phyloP scores from a whole-genome alignment of 495 filamentous ascomycete species.

The Hapsidospora chrysogenum region DNA sequence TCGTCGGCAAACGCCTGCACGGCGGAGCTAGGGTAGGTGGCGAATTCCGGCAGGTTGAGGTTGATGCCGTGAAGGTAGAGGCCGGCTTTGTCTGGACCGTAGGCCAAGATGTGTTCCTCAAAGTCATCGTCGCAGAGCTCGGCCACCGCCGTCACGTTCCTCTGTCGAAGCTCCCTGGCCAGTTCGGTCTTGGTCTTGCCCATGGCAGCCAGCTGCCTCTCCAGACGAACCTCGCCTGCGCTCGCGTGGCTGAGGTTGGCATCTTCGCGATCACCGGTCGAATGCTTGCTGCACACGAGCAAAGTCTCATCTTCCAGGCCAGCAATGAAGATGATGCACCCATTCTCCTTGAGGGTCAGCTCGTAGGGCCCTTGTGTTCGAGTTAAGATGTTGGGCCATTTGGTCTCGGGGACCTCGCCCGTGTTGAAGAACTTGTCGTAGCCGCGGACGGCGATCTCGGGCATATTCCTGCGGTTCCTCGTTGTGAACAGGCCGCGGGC shows the following conservation, averaged over 20 bases:
- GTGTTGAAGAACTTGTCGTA: constrained; percentile 99
- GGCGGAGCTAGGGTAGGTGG: constrained; percentile 59
- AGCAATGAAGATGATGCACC: constrained; percentile 95
- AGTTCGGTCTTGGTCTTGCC: constrained; percentile 66
- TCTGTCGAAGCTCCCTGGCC: constrained; percentile 50
- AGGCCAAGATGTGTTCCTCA: constrained; percentile 92
- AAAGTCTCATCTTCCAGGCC: constrained; percentile 76
- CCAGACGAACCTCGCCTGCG: constrained; percentile 72
- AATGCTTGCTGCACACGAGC: constrained; percentile 95
- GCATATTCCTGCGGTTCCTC: constrained; percentile 35
- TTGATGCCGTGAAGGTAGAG: constrained; percentile 95
- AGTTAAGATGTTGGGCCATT: constrained; percentile 62
- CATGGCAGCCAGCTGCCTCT: constrained; percentile 55
- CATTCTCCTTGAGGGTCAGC: constrained; percentile 92
- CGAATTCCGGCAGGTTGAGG: constrained; percentile 76
- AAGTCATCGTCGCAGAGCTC: constrained; percentile 94
- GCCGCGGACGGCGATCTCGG: constrained; percentile 70
- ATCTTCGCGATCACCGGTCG: constrained; percentile 61
- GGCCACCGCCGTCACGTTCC: constrained; percentile 86
- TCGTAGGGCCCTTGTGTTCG: constrained; percentile 84
- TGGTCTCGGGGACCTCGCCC: constrained; percentile 57
- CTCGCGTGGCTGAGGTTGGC: constrained; percentile 59
- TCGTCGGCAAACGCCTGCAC: constrained; percentile 80
- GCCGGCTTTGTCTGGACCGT: constrained; percentile 66
- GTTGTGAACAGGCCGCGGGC: constrained; percentile 87